phyloP scores from a whole-genome alignment of 768 basidiomycete genomes.

The Tremella yokohamensis region DNA sequence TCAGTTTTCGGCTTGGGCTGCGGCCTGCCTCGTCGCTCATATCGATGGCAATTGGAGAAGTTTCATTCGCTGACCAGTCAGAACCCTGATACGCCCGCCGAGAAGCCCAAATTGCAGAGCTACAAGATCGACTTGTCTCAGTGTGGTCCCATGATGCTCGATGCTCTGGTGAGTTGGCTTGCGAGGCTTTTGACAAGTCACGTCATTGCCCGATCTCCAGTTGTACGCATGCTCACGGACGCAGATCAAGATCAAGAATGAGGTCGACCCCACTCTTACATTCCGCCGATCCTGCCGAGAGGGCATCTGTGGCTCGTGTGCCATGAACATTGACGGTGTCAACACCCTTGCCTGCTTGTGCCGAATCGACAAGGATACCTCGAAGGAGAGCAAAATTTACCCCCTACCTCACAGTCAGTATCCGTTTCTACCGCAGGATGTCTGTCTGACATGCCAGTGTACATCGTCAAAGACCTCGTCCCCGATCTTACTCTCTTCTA shows the following conservation, averaged over 20 bases:
- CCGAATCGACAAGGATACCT: slow-evolving; percentile 74
- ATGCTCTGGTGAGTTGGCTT: slow-evolving; percentile 43
- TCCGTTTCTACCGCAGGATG: not conserved
- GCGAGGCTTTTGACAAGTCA: not conserved
- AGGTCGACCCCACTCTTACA: slow-evolving; percentile 91
- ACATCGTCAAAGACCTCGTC: slow-evolving; percentile 97
- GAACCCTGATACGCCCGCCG: slow-evolving; percentile 93
- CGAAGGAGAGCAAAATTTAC: slow-evolving; percentile 84
- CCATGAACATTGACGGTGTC: slow-evolving; percentile 94
- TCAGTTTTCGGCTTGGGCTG: not conserved
- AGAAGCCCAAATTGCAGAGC: slow-evolving; percentile 84
- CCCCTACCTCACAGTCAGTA: slow-evolving; percentile 91
- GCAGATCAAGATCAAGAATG: slow-evolving; percentile 96
- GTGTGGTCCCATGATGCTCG: slow-evolving; percentile 83
- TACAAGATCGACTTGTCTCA: slow-evolving; percentile 90
- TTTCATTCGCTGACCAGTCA: slow-evolving; percentile 34
- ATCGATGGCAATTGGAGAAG: not conserved
- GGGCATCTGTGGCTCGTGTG: slow-evolving; percentile 93
- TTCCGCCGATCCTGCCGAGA: slow-evolving; percentile 63
- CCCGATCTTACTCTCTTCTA: slow-evolving; percentile 56
- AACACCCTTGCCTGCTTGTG: slow-evolving; percentile 98
- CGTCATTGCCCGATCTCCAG: no score
- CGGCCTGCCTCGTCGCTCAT: not conserved
- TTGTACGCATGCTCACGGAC: slow-evolving; percentile 44
- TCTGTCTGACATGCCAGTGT: slow-evolving; percentile 61